Percentiles rank a stretch among this genome's conserved stretches.
phyloP scores from a whole-genome alignment of 257 asterid genomes.

The Anisodus tanguticus region DNA sequence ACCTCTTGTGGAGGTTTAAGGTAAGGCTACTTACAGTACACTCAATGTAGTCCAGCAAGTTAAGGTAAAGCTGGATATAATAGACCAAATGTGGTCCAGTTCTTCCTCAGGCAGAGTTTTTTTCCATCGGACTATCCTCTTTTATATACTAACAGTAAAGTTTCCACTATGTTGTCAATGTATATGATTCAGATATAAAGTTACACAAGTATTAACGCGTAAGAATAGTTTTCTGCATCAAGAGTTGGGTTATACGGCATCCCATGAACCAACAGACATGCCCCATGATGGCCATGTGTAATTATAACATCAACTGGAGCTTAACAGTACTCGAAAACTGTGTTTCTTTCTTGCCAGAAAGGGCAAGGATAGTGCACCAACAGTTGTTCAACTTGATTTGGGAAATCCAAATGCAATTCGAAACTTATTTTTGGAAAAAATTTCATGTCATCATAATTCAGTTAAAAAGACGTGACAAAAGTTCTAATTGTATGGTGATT shows the following conservation, averaged over 20 bases:
- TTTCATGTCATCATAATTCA: conserved; percentile 12
- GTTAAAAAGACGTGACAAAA: neutral
- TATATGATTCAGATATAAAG: neutral
- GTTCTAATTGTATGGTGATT: neutral
- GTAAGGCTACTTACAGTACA: neutral
- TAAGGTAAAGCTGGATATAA: neutral
- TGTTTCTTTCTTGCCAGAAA: too few relatives aligned
- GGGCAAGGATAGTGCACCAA: too few relatives aligned
- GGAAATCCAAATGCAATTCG: too few relatives aligned
- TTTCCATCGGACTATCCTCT: neutral
- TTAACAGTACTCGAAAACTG: too few relatives aligned
- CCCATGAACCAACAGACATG: neutral
- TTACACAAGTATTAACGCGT: neutral
- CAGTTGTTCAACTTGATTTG: too few relatives aligned
- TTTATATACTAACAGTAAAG: neutral
- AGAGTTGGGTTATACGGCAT: neutral
- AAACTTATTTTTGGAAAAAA: neutral
- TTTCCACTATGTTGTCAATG: neutral
- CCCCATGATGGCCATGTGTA: too few relatives aligned
- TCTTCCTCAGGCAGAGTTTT: neutral
- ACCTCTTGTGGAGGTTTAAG: neutral
- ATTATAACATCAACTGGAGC: too few relatives aligned
- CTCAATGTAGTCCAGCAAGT: neutral
- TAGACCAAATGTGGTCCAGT: neutral
- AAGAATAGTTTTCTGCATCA: neutral